Evolutionary conservation across 306 rosid genomes (phyloP), one percentile per base, ranked within the genome.

Genomic region (Abrus pulchellus): DNA sequence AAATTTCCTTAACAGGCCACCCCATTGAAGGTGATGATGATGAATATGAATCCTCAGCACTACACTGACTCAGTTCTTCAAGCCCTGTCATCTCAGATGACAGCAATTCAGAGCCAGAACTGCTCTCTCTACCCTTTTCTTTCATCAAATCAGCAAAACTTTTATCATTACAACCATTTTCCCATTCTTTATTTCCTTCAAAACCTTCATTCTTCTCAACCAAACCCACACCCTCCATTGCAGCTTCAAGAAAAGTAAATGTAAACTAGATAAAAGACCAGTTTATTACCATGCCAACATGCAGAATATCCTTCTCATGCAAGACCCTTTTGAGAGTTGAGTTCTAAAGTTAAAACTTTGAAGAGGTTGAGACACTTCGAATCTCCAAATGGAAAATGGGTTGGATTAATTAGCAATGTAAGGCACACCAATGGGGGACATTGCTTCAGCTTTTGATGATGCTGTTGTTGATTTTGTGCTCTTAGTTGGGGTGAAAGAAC

Each of bases 51-150:
- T 87, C 92, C 28, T 87, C 97, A 38, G 89, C 85, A 87, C 93
- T 85, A 65, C 92, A 78, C 29, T 83, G 93, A 81, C 91, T 87
- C 63, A 76, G 93, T 40, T 84, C 92, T 80, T 89, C 93, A 52
- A 83, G 79, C 78, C 85, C 94, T 32, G 87, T 82, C 47, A 90
- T 87, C 83, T 91, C 93, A 9, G 97, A 88, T 41, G 88, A 71
- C 82, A 88, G 75, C 67, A 88, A 64, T 61, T 86, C 92, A 70
- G 91, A 90, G 87, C 91, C 79, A 0, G 93, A 87, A 73, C 86
- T 84, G 64, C 93, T 91, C 52, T 84, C 92, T 29, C 86, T 78
- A 60, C 86, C 83, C 65, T 84, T 87, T 6, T 85, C 91, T 59
- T 87, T 87, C 36, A 81, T 64, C 85, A 84, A 80, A 86, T 71